Evolutionary conservation across 2,329 filamentous ascomycete species (phyloP).

Genomic region (Aspergillus clavatus): DNA sequence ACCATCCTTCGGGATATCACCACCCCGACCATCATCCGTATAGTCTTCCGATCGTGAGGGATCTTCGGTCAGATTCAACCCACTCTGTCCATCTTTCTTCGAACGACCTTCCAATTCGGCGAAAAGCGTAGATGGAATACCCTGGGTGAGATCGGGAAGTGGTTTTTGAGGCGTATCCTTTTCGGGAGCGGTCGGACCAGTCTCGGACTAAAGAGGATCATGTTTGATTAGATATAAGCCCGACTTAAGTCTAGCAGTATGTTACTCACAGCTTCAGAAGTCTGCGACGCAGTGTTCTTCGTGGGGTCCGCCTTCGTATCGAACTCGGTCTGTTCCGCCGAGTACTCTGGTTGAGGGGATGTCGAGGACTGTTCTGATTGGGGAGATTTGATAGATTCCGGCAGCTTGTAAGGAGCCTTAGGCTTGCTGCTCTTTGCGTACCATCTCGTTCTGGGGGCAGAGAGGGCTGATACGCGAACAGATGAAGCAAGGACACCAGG

Average conservation of each 20-base stretch:
- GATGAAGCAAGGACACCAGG: constrained; percentile 35
- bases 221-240: constrained; percentile 9
- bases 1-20: constrained; percentile 66
- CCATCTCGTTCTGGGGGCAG: constrained; percentile 33
- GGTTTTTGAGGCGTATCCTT: constrained; percentile 53
- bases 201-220: constrained; percentile 28
- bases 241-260: background rate
- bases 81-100: constrained; percentile 34
- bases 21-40: constrained; percentile 47
- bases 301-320: constrained; percentile 31
- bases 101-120: constrained; percentile 59
- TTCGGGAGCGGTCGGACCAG: constrained; percentile 30
- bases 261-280: constrained; percentile 25
- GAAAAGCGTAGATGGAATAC: constrained; percentile 85
- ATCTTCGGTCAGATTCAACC: constrained; percentile 52
- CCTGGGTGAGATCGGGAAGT: constrained; percentile 86
- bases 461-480: constrained; percentile 30
- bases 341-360: constrained; percentile 23
- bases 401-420: constrained; percentile 33
- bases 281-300: constrained; percentile 26
- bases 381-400: constrained; percentile 27
- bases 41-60: constrained; percentile 41
- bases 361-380: constrained; percentile 24
- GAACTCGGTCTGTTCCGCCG: constrained; percentile 38
- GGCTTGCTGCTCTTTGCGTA: constrained; percentile 37